Conservation (phyloP, 2,329 filamentous ascomycete species). For the Diaporthe velutina region DNA sequence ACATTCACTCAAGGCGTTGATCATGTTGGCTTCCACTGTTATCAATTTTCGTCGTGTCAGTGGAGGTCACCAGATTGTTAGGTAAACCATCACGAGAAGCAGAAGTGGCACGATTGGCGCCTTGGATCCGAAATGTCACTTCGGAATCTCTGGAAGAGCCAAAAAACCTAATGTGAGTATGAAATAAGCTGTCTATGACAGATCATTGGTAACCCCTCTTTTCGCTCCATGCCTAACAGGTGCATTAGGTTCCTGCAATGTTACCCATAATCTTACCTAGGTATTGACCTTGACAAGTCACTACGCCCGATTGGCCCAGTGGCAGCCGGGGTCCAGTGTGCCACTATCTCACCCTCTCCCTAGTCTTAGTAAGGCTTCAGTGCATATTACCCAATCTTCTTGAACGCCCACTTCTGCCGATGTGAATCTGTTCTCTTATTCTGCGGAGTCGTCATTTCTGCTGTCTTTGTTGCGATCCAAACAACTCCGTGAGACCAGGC, state of each 20-base stretch:
- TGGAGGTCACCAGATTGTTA: not conserved
- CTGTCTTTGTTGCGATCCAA: not conserved
- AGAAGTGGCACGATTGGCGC: not conserved
- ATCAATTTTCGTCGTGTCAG: not conserved
- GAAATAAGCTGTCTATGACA: not conserved
- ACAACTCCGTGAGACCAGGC: too few relatives aligned
- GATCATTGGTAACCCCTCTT: not conserved
- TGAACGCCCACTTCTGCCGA: not conserved
- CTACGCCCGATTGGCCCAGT: not conserved
- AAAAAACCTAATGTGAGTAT: not conserved
- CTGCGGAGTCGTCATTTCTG: not conserved
- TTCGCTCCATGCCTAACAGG: not conserved
- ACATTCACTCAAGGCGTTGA: not conserved
- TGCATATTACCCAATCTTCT: not conserved
- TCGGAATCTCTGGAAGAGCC: not conserved
- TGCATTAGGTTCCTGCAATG: not conserved
- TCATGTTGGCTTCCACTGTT: not conserved
- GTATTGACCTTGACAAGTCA: not conserved
- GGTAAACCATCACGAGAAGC: too few relatives aligned
- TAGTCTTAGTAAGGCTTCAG: slow-evolving; percentile 3
- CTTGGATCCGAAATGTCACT: not conserved
- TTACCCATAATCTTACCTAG: not conserved
- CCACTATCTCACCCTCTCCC: not conserved
- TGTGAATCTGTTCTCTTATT: not conserved
- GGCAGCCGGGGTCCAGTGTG: not conserved